A percentile compares a stretch with the other conserved stretches of the same genome.
Evolutionary conservation across 805 yeast genomes (phyloP).

Genomic region (Ascoidea asiatica): DNA sequence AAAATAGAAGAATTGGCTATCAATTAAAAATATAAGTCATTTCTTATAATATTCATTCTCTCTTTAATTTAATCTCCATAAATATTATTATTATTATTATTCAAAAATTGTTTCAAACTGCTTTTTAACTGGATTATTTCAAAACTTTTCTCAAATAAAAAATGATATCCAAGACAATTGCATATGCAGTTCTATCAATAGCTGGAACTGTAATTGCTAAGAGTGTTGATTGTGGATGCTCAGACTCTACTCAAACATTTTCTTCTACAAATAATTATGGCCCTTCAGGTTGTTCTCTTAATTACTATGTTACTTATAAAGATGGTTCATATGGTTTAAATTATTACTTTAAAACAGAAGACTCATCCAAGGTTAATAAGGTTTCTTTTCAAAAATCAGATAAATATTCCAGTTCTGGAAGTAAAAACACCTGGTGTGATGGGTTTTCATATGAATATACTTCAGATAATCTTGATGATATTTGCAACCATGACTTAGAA

Average conservation of each 20-base stretch:
- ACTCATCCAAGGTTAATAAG: background rate
- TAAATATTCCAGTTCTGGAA: background rate
- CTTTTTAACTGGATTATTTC: too few species aligned
- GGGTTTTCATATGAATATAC: background rate
- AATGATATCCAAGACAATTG: too few species aligned
- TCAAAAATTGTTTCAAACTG: too few species aligned
- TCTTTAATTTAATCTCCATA: too few species aligned
- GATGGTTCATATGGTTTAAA: too few species aligned
- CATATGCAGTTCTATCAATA: too few species aligned
- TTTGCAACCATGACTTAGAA: background rate
- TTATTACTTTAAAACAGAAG: background rate
- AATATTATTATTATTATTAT: too few species aligned
- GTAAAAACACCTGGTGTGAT: background rate
- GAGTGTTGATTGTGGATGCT: background rate
- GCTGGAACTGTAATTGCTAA: too few species aligned
- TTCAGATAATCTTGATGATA: background rate
- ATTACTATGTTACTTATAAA: background rate
- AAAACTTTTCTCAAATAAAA: too few species aligned
- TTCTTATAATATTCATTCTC: too few species aligned
- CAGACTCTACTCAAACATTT: background rate
- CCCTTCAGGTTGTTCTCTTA: background rate
- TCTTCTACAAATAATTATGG: background rate
- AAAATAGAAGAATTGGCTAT: too few species aligned
- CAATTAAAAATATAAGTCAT: too few species aligned
- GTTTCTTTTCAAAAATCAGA: background rate